These are phyloP conservation scores for Neopestalotiopsis rosae DNA, from an alignment of 2,329 filamentous ascomycete species.

Conservation along the genomic window DNA sequence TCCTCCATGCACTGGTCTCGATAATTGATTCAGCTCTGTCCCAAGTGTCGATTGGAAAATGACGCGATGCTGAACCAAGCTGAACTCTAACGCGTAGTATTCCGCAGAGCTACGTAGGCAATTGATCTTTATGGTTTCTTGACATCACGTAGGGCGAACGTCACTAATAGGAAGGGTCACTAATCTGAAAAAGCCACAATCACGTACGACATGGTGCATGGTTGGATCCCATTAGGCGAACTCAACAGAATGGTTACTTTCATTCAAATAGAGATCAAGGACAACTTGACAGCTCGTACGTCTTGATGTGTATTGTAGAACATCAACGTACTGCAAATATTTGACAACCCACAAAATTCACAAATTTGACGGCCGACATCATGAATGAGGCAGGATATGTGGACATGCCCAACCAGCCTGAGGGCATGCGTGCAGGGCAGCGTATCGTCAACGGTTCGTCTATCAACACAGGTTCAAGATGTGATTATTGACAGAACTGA, in stretches of 20 bases:
- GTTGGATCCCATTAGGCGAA: not conserved
- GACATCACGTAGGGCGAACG: not conserved
- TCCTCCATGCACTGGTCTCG: not conserved
- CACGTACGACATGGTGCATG: not conserved
- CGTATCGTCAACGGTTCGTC: not conserved
- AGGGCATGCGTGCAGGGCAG: not conserved
- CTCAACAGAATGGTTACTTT: not conserved
- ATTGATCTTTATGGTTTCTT: not conserved
- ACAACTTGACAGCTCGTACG: not conserved
- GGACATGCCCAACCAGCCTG: not conserved
- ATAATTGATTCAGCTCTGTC: not conserved
- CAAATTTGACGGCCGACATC: not conserved
- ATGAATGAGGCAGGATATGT: slow-evolving; percentile 9
- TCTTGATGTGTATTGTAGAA: not conserved
- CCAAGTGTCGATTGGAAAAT: not conserved
- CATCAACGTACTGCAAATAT: not conserved
- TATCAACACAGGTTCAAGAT: not conserved
- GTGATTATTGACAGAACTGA: not conserved
- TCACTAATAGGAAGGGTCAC: not conserved
- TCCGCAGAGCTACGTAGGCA: not conserved
- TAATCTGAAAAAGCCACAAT: not conserved
- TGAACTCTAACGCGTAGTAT: not conserved
- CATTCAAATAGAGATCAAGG: not conserved
- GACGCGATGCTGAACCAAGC: not conserved
- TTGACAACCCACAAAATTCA: not conserved